Percentiles rank a stretch among this genome's conserved stretches.
Conservation (phyloP, 352 stramenopile species). For the Globisporangium polare region DNA sequence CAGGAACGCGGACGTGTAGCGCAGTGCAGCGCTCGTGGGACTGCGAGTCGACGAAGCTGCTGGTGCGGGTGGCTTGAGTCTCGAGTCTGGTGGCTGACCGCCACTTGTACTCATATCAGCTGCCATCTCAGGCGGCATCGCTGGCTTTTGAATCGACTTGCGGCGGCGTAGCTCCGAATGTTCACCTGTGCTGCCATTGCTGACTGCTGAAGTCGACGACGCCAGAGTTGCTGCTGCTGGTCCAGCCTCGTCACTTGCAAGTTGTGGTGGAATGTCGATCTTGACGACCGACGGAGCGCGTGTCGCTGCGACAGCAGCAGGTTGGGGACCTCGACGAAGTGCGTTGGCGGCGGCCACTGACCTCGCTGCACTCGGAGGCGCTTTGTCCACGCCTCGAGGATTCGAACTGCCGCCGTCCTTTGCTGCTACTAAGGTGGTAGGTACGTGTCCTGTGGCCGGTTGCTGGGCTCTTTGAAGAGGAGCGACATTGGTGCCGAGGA, state of each 20-base stretch:
- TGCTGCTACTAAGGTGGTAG: neutral
- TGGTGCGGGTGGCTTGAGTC: slow-evolving; percentile 8
- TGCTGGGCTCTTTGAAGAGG: neutral
- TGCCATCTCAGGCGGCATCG: neutral
- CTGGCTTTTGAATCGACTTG: slow-evolving; percentile 6
- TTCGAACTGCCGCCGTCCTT: neutral
- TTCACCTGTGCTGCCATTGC: neutral
- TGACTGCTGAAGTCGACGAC: neutral
- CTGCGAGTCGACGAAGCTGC: slow-evolving; percentile 7
- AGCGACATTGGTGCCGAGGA: neutral
- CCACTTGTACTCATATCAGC: neutral
- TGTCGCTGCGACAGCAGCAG: neutral
- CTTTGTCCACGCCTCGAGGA: neutral
- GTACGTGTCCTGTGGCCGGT: neutral
- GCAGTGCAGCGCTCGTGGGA: slow-evolving; percentile 6
- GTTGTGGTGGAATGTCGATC: slow-evolving; percentile 15
- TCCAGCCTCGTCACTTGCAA: neutral
- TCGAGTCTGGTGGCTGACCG: neutral
- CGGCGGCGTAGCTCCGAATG: slow-evolving; percentile 3
- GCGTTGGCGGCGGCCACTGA: no score
- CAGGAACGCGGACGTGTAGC: slow-evolving; percentile 14
- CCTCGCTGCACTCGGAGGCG: neutral
- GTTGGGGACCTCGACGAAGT: neutral
- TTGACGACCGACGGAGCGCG: slow-evolving; percentile 5
- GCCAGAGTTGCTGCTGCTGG: neutral